Evolutionary conservation across 805 yeast species (phyloP).

Genomic region (Candida stauntonica): DNA sequence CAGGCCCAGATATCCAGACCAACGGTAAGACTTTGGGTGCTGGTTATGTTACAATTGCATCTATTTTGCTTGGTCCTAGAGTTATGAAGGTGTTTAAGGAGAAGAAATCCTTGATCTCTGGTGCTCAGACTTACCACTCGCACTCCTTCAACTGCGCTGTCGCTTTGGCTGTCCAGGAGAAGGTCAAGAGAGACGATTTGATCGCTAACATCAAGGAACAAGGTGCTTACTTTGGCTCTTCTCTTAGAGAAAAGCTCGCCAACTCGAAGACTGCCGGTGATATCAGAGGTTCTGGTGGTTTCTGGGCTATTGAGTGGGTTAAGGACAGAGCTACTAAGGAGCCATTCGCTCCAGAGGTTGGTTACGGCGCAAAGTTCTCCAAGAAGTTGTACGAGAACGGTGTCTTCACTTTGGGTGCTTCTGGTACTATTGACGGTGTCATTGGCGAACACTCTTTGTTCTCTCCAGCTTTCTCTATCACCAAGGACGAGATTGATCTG

Average conservation of each 20-base stretch:
- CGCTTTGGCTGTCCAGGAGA: constrained; percentile 42
- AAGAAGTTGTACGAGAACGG: constrained; percentile 37
- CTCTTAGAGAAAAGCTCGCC: constrained; percentile 29
- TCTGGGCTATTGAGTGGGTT: constrained; percentile 51
- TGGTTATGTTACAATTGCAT: constrained; percentile 47
- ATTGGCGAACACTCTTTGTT: constrained; percentile 43
- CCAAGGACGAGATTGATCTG: constrained; percentile 33
- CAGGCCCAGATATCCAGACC: constrained; percentile 44
- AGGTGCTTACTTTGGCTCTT: constrained; percentile 41
- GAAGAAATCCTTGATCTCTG: constrained; percentile 29
- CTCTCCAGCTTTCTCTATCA: constrained; percentile 41
- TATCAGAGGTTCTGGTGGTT: constrained; percentile 51
- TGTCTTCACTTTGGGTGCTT: constrained; percentile 36
- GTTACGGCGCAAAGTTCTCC: constrained; percentile 30
- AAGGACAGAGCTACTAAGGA: constrained; percentile 44
- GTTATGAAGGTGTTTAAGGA: constrained; percentile 33
- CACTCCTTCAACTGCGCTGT: constrained; percentile 44
- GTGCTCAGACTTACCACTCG: constrained; percentile 48
- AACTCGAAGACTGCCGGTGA: constrained; percentile 40
- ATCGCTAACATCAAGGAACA: constrained; percentile 37
- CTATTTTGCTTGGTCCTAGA: constrained; percentile 34
- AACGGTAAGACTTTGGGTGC: constrained; percentile 46
- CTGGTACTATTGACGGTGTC: constrained; percentile 36
- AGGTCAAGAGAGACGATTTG: constrained; percentile 33
- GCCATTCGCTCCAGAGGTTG: constrained; percentile 34